Evolutionary conservation across 441 rosid genomes (phyloP), one percentile per base, ranked within the genome.

Genomic region (Mallotus japonicus): DNA sequence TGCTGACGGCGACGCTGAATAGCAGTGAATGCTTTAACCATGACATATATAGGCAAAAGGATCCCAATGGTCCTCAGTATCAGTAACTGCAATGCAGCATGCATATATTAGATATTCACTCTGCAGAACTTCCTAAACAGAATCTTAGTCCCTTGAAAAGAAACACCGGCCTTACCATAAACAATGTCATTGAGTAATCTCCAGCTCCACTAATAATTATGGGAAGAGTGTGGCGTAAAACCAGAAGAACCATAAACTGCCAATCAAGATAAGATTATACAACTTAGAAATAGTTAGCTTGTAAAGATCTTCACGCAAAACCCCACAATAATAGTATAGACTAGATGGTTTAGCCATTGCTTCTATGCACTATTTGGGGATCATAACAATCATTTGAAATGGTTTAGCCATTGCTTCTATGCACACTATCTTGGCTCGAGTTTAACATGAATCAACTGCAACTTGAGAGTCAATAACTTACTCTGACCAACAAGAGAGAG

Each of bases 151-250:
- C 10, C 50, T 47, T 37, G 32, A 53, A 65, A 73, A 74, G 7
- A 73, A 24, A 37, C 63, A 13, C 37, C 44, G 72, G 67, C 67
- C 84, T 84, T 62, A 92, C 98, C 74, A 72, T 82, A 71, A 90
- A 74, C 73, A 90, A 65, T 34, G 92, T 73, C 74, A 83, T 44
- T 0, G 91, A 85, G 83, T 86, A 79, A 58, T 90, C 86, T 66
- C 82, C 86, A n/a, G 78, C 76, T 73, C 87, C 92, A 56, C 80
- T 83, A 49, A 86, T 60, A 22, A 92, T 46, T 62, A 90, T 61
- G 3, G 98, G 95, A 74, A 92, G 89, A 69, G 88, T 83, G 69
- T 87, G 90, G 68, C 95, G 92, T 56, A 90, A 75, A 70, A 93
- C 86, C 57, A 93, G 78, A 69, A 93, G 89, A 73, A 86, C 71